Conservation (phyloP, 148 eudicot species). For the Rhododendron ovatum region DNA sequence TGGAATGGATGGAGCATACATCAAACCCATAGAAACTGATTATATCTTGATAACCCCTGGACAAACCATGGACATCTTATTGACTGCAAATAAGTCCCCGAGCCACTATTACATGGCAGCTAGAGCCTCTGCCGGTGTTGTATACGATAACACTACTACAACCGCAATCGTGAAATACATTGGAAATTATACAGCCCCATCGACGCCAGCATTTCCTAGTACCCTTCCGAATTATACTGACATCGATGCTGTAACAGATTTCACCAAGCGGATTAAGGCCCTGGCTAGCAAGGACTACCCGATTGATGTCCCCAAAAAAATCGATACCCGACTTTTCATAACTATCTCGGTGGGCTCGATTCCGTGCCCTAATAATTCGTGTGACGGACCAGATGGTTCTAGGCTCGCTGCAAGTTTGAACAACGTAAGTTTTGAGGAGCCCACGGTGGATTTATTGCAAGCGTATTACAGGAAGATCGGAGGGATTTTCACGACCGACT, state of each 20-base stretch:
- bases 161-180: conserved; percentile 23
- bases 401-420: conserved; percentile 21
- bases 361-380: conserved; percentile 8
- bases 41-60: conserved; percentile 29
- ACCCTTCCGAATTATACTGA: conserved; percentile 17
- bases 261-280: conserved; percentile 5
- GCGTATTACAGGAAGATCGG: conserved; percentile 16
- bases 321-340: conserved; percentile 4
- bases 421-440: conserved; percentile 23
- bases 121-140: conserved; percentile 5
- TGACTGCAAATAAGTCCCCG: conserved; percentile 19
- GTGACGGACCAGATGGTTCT: conserved; percentile 17
- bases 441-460: conserved; percentile 17
- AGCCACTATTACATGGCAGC: conserved; percentile 25
- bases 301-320: conserved; percentile 17
- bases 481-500: conserved; percentile 10
- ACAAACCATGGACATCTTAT: conserved; percentile 27
- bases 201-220: conserved; percentile 9
- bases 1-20: conserved; percentile 20
- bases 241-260: conserved; percentile 7
- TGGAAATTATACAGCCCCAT: not conserved
- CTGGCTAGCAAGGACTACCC: conserved; percentile 9
- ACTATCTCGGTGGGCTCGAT: not conserved
- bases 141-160: conserved; percentile 24
- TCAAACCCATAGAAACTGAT: conserved; percentile 20